A percentile compares a stretch with the other conserved stretches of the same genome.
Evolutionary conservation across 75 land plant species (phyloP).

Genomic region (Cunninghamia lanceolata): DNA sequence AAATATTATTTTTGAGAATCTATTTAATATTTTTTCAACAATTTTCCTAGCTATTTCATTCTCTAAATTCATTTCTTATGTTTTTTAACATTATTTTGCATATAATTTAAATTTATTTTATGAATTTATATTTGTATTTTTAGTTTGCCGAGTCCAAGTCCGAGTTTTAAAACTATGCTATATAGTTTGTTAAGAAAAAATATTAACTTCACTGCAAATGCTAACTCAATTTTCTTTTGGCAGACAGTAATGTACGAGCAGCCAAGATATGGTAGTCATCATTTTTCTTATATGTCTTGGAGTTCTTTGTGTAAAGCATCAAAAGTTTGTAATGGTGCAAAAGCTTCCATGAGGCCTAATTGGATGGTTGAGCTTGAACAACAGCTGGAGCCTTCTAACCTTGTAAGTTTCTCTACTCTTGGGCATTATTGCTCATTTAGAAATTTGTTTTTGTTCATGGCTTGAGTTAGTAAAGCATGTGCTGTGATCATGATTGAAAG

Average conservation of each 20-base stretch:
- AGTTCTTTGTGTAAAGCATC: conserved; percentile 21
- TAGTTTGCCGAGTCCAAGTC: too few relatives aligned
- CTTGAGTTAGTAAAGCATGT: conserved; percentile 9
- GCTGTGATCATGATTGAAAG: not conserved
- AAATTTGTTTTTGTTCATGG: conserved; percentile 6
- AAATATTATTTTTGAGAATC: too few relatives aligned
- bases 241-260: conserved; percentile 82
- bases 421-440: not conserved
- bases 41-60: too few relatives aligned
- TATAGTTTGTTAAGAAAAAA: not conserved
- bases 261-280: conserved; percentile 67
- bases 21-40: too few relatives aligned
- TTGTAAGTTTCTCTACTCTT: conserved; percentile 42
- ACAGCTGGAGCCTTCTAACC: conserved; percentile 43
- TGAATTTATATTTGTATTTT: too few relatives aligned
- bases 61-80: too few relatives aligned
- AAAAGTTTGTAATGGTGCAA: conserved; percentile 2
- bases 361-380: conserved; percentile 71
- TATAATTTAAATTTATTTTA: too few relatives aligned
- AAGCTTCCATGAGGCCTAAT: conserved; percentile 37
- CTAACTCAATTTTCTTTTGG: conserved; percentile 15
- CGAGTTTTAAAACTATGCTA: not conserved
- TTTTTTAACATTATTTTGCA: too few relatives aligned
- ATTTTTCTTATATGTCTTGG: conserved; percentile 57
- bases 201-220: not conserved